Base-by-base conservation (phyloP, 2,329 filamentous ascomycete genomes). In the Calonectria naviculata region DNA sequence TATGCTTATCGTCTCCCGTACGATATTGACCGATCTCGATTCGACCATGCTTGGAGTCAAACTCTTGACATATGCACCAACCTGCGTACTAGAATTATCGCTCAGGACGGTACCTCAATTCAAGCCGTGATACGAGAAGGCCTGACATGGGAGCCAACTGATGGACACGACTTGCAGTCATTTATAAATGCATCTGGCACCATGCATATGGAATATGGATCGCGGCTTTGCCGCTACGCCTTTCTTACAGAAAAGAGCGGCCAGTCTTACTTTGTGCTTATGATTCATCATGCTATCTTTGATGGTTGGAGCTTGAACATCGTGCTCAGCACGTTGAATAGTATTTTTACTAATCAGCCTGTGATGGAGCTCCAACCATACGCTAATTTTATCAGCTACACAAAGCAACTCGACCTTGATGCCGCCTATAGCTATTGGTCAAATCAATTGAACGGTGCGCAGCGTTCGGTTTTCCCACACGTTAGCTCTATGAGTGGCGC, bases 251-350 rank as follows among this genome's bases (percentile, higher is more conserved):
- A 66, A 28, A 4, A 24, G 6, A 44, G 34, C 5, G 64, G 49
- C n/a, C 38, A 34, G 13, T 52, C 38, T 1, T 58, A 66, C 28
- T 66, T 66, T 58, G 41, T 66, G 4, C 29, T 56, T 8, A 31
- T 56, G 28, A 34, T 66, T 5, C 64, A 66, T 26, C 64, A 66
- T 29, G 47, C 64, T 13, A 26, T 58, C 28, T 66, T 56, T 21
- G 64, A 66, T 34, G 64, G 64, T 28, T 66, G 64, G 64, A 66
- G 64, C 42, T 38, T 66, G 9, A 66, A 42, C n/a, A 34, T 54
- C 28, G 38, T 58, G 8, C 47, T 66, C 15, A 28, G 15, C 38
- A 58, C 49, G 5, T n/a, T 66, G 3, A 31, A 58, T 15, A 28
- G 21, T n/a, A 36, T 28, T 9, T 66, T 58, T 19, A 28, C 36